Evolutionary conservation across 176 grass and related monocot species (phyloP), one percentile per base, ranked within the genome.

Genomic region (Avena insularis): DNA sequence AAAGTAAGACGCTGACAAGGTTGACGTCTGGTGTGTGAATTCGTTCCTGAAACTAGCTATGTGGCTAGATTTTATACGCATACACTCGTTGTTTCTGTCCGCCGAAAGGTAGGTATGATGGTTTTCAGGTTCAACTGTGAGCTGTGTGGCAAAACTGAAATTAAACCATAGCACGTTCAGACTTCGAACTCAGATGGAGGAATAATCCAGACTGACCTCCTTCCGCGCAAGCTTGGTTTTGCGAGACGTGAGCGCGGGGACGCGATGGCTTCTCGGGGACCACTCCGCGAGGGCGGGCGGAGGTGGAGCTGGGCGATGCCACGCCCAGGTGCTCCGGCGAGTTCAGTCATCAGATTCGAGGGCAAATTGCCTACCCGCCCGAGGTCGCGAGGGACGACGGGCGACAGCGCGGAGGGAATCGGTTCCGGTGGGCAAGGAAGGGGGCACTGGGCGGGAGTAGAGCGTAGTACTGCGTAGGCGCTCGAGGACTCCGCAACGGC

Each of bases 121-220:
- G 53, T 8, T 46, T 79, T 49, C 14, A 20, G 4, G 11, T 4
- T 65, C 1, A 20, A 12, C 21, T 6, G n/a, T 27, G 40, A 62
- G 8, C 2, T 7, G 40, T 2, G 9, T 35, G 13, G 0, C 0
- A 17, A 4, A 51, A 51, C 0, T 50, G 25, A 27, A 43, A 33
- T 9, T 31, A 19, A 61, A 25, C 9, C 8, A 27, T 17, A 82
- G 61, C 62, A 53, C 12, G 16, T 36, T 53, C 16, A 68, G 62
- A 49, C 45, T 2, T 75, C 4, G 3, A 5, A 50, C 1, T 0
- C 25, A 31, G n/a, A 1, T 14, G 70, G 17, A 19, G 21, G 23
- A 16, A 35, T 21, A 21, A 35, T 63, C 21, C 9, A 75, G 16
- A 48, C 71, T 75, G 70, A 63, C 82, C 82, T 75, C 82, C 43